Percentiles rank a stretch among this genome's conserved stretches.
Conservation (phyloP, 164 flowering plant species). For the Aristolochia contorta region DNA sequence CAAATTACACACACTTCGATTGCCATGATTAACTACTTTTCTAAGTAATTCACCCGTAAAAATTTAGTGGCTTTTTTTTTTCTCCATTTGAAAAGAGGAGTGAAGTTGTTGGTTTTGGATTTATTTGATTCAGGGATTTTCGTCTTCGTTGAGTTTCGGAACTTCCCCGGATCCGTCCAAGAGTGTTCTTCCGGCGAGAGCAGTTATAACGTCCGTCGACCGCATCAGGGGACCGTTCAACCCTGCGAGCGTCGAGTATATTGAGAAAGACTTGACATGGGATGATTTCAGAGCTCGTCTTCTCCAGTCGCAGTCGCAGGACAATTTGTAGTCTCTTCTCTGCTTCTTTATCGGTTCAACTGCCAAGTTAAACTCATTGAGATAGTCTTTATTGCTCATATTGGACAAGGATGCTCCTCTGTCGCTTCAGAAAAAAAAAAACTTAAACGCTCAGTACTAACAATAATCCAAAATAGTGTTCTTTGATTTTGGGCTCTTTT, state of each 20-base stretch:
- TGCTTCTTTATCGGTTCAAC: too few relatives aligned
- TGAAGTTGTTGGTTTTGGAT: background rate
- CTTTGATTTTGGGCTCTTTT: too few relatives aligned
- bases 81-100: background rate
- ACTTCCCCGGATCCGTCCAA: conserved; percentile 63
- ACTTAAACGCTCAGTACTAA: background rate
- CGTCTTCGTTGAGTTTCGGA: conserved; percentile 56
- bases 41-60: too few relatives aligned
- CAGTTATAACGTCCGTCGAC: conserved; percentile 56
- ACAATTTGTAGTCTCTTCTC: too few relatives aligned
- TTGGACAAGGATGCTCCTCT: background rate
- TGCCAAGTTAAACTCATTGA: too few relatives aligned
- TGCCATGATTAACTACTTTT: background rate
- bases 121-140: conserved; percentile 49
- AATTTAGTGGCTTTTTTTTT: too few relatives aligned
- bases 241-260: conserved; percentile 51
- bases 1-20: conserved; percentile 2
- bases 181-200: conserved; percentile 69
- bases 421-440: background rate
- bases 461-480: too few relatives aligned
- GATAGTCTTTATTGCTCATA: too few relatives aligned
- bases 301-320: too few relatives aligned
- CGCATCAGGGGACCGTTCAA: conserved; percentile 68
- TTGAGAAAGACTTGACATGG: conserved; percentile 53
- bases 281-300: conserved; percentile 35